A percentile compares a stretch with the other conserved stretches of the same genome.
Evolutionary conservation across 139 green algal genomes (phyloP).

Genomic region (Coelastrella sp.): DNA sequence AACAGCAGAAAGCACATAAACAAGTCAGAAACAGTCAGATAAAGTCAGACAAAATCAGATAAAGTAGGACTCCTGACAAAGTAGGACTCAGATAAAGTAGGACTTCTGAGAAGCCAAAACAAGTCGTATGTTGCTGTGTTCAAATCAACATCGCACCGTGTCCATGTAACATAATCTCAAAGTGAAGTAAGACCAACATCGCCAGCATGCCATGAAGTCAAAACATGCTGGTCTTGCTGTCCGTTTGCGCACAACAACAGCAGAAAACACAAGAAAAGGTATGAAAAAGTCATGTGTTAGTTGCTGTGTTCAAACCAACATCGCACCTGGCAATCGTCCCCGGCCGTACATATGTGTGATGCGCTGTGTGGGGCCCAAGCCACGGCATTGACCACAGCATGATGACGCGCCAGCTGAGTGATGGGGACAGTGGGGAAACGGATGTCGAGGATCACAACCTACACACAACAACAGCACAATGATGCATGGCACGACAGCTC

Average conservation of each 20-base stretch:
- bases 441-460: conserved; percentile 91
- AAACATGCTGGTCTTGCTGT: too few species aligned
- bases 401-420: conserved; percentile 90
- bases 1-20: neutral
- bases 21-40: neutral
- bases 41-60: too few species aligned
- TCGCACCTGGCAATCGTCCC: conserved; percentile 78
- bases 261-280: neutral
- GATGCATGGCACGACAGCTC: neutral
- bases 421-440: conserved; percentile 93
- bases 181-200: too few species aligned
- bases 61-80: too few species aligned
- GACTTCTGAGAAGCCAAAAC: too few species aligned
- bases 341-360: conserved; percentile 94
- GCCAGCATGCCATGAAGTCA: too few species aligned
- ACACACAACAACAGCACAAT: neutral
- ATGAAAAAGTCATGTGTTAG: neutral
- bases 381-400: conserved; percentile 89
- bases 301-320: neutral
- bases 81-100: too few species aligned
- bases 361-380: conserved; percentile 94
- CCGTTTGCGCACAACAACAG: too few species aligned
- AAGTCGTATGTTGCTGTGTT: neutral
- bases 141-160: conserved; percentile 19
- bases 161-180: too few species aligned